Base-by-base conservation (phyloP, 768 basidiomycete genomes). In the Agaricus subrufescens region DNA sequence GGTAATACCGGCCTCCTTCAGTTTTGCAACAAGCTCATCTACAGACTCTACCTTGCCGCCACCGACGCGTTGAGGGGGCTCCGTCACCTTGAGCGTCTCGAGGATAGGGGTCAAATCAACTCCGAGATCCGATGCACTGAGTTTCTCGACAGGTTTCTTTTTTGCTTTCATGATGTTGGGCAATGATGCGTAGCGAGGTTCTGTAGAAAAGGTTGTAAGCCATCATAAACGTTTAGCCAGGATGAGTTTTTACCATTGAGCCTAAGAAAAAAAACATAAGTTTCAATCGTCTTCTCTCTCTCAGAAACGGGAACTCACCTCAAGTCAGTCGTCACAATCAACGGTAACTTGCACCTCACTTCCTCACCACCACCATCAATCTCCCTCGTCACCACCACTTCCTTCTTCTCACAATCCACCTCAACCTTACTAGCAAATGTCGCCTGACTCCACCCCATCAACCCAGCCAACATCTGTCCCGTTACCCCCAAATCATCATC, bases 141-240 rank as follows among this genome's bases (percentile, higher is more conserved):
- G 64, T 66, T 91, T 94, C 72, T 95, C 87, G 43, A 98, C 72
- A 12, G 89, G 87, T 75, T 99, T 99, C 81, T 98, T 99, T 81
- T 98, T 98, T n/a, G 97, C 97, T 72, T 96, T 95, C 92, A 96
- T 96, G 71, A 96, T 96, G 63, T 93, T 94, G 3, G 94, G 93
- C 58, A 99, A 70, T n/a, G 95, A 94, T 0, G 97, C 97, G 66
- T 97, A 99, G 62, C 96, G 88, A 0, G 96, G 96, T 70, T 96
- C 95, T 94, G 47, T 23, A 52, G 52, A 43, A 46, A 40, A 57
- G 9, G 59, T 42, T 49, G 54, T 19, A 19, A 48, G 29, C 15
- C 19, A 48, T 25, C 12, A 26, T 42, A 48, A 37, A 55, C 11
- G 30, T 11, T n/a, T 44, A 48, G 23, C 15, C 2, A 11, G 29